Evolutionary conservation across 1,284 basidiomycete genomes (phyloP).

Genomic region (Calocybe gambosa): DNA sequence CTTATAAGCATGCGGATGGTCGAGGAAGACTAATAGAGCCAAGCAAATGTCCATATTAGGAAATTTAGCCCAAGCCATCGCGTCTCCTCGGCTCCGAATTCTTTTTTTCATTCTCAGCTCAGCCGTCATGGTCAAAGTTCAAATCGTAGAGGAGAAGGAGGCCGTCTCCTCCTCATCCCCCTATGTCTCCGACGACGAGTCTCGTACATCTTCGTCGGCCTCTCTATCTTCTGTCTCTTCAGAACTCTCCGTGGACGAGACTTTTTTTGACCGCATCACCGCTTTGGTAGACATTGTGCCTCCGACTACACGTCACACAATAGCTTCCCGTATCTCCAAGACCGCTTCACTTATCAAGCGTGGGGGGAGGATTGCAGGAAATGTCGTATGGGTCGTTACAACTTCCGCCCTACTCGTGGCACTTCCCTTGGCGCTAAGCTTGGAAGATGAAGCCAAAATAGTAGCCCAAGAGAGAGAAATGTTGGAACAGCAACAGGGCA

Average conservation of each 20-base stretch:
- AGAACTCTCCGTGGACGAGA: constrained; percentile 66
- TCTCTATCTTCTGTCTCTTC: constrained; percentile 74
- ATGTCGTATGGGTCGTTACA: constrained; percentile 91
- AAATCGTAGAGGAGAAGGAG: constrained; percentile 77
- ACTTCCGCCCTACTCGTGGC: constrained; percentile 92
- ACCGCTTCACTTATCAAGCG: constrained; percentile 61
- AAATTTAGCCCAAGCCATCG: constrained; percentile 9
- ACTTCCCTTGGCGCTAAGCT: constrained; percentile 84
- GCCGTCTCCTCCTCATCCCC: constrained; percentile 41
- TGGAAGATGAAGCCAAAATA: constrained; percentile 95
- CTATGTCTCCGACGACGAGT: constrained; percentile 62
- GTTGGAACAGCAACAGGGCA: constrained; percentile 88
- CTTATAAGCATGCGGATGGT: constrained; percentile 28
- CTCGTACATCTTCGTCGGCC: constrained; percentile 58
- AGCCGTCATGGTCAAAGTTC: constrained; percentile 73
- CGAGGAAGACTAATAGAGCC: constrained; percentile 23
- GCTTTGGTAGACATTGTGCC: constrained; percentile 96
- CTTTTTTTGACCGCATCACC: constrained; percentile 82
- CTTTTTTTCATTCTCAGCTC: constrained; percentile 18
- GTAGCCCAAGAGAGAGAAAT: constrained; percentile 95
- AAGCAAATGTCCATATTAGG: constrained; percentile 17
- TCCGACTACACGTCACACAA: constrained; percentile 77
- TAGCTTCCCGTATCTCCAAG: constrained; percentile 56
- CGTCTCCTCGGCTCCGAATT: constrained; percentile 22
- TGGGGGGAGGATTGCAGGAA: constrained; percentile 72